A percentile compares a stretch with the other conserved stretches of the same genome.
phyloP scores from a whole-genome alignment of 495 filamentous ascomycete genomes.

The Penicillium maclennaniae region DNA sequence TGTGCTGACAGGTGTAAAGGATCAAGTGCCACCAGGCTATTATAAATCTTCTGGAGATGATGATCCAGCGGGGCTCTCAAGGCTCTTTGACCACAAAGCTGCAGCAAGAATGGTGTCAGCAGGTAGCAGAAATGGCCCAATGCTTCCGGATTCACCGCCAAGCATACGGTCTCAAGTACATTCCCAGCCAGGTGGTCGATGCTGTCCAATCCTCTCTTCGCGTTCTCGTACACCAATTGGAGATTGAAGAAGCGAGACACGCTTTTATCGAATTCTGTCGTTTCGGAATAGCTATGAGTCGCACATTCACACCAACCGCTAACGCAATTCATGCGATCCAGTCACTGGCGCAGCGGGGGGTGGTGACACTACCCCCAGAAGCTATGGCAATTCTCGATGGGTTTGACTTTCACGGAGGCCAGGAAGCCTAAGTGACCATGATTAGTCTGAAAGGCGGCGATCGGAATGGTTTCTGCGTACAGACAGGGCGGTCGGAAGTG shows the following conservation, averaged over 20 bases:
- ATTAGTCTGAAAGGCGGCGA: neutral
- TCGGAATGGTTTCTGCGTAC: neutral
- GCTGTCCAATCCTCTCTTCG: slow-evolving; percentile 27
- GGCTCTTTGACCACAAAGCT: slow-evolving; percentile 5
- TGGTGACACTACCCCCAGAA: slow-evolving; percentile 28
- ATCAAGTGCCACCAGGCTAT: slow-evolving; percentile 28
- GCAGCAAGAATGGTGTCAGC: slow-evolving; percentile 17
- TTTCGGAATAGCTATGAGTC: slow-evolving; percentile 26
- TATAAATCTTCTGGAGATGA: slow-evolving; percentile 22
- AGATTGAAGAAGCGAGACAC: slow-evolving; percentile 18
- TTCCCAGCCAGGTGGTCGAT: slow-evolving; percentile 32
- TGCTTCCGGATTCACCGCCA: slow-evolving; percentile 29
- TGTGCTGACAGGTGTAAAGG: slow-evolving; percentile 19
- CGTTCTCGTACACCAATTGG: slow-evolving; percentile 22
- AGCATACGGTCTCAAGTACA: slow-evolving; percentile 32
- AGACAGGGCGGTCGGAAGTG: neutral
- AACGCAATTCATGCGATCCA: slow-evolving; percentile 26
- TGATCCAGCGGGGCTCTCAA: slow-evolving; percentile 20
- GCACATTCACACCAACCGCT: slow-evolving; percentile 26
- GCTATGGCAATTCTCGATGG: slow-evolving; percentile 22
- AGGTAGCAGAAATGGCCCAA: slow-evolving; percentile 29
- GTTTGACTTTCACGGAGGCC: slow-evolving; percentile 1
- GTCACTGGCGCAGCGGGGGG: slow-evolving; percentile 11
- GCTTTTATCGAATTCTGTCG: slow-evolving; percentile 35
- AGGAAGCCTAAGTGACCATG: neutral